Conservation (phyloP, 2,329 filamentous ascomycete species). For the Escovopsis sp. region DNA sequence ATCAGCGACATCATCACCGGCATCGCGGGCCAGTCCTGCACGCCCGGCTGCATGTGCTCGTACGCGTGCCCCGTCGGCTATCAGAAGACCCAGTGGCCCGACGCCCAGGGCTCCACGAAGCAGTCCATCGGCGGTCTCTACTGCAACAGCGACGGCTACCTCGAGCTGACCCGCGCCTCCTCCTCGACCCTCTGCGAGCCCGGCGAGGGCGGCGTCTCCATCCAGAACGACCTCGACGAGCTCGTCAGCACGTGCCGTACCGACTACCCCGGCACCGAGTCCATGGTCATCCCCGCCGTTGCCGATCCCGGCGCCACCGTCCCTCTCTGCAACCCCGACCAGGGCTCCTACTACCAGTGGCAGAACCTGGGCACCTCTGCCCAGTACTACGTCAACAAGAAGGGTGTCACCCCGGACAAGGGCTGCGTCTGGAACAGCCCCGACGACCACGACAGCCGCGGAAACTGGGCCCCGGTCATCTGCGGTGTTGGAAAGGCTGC, state of each 20-base stretch:
- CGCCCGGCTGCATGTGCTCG: constrained; percentile 60
- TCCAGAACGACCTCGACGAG: constrained; percentile 58
- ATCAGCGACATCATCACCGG: constrained; percentile 55
- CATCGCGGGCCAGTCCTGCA: constrained; percentile 46
- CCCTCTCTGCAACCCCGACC: constrained; percentile 61
- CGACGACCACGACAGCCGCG: constrained; percentile 35
- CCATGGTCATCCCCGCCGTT: constrained; percentile 66
- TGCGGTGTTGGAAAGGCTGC: constrained; percentile 61
- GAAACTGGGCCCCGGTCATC: constrained; percentile 83
- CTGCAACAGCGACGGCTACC: constrained; percentile 59
- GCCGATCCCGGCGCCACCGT: constrained; percentile 43
- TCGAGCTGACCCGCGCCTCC: constrained; percentile 59
- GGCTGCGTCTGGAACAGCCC: constrained; percentile 62
- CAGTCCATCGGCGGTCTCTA: constrained; percentile 81
- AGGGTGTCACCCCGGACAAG: constrained; percentile 48
- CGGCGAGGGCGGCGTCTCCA: constrained; percentile 54
- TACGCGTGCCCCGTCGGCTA: constrained; percentile 88
- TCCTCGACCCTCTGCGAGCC: constrained; percentile 58
- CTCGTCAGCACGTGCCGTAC: constrained; percentile 76
- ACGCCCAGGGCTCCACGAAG: constrained; percentile 57
- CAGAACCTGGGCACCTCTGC: constrained; percentile 61
- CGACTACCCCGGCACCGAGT: constrained; percentile 87
- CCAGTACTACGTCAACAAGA: constrained; percentile 93
- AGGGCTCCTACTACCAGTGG: constrained; percentile 64
- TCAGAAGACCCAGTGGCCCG: constrained; percentile 84